phyloP scores from a whole-genome alignment of 2,329 filamentous ascomycete genomes.

The Calonectria fujianensis region DNA sequence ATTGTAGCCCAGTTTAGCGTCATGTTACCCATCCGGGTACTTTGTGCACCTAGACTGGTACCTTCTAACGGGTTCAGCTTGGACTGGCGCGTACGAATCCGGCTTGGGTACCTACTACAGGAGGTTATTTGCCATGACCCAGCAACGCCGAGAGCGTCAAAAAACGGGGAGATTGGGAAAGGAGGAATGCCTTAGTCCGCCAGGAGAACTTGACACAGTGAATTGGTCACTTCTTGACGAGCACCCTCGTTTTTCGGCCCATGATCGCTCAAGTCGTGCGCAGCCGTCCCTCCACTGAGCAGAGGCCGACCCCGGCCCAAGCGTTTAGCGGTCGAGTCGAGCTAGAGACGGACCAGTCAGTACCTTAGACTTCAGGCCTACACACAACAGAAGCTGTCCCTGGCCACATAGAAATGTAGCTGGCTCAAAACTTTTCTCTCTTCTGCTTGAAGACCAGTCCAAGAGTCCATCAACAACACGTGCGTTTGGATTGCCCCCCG shows the following conservation, averaged over 20 bases:
- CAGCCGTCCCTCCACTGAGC: not conserved
- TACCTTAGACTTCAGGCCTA: constrained; percentile 62
- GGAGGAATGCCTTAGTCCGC: not conserved
- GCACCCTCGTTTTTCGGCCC: not conserved
- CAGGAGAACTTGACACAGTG: not conserved
- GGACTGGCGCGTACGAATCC: not conserved
- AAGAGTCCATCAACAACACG: constrained; percentile 50
- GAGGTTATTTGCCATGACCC: not conserved
- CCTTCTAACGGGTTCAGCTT: not conserved
- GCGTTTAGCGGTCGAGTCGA: constrained; percentile 31
- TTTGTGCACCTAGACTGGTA: not conserved
- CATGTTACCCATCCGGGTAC: not conserved
- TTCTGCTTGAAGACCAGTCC: constrained; percentile 53
- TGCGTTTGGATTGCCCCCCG: constrained; percentile 40
- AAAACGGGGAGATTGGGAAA: not conserved
- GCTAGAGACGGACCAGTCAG: constrained; percentile 32
- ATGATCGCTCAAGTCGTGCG: not conserved
- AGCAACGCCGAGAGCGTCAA: constrained; percentile 6
- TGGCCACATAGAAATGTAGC: constrained; percentile 47
- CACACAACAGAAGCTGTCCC: constrained; percentile 43
- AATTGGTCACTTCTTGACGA: not conserved
- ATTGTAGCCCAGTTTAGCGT: not conserved
- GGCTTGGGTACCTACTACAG: not conserved
- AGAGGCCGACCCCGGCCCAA: constrained; percentile 29
- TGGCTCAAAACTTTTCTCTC: constrained; percentile 57